Conservation (phyloP, 768 basidiomycete species). For the Boletales sp. region DNA sequence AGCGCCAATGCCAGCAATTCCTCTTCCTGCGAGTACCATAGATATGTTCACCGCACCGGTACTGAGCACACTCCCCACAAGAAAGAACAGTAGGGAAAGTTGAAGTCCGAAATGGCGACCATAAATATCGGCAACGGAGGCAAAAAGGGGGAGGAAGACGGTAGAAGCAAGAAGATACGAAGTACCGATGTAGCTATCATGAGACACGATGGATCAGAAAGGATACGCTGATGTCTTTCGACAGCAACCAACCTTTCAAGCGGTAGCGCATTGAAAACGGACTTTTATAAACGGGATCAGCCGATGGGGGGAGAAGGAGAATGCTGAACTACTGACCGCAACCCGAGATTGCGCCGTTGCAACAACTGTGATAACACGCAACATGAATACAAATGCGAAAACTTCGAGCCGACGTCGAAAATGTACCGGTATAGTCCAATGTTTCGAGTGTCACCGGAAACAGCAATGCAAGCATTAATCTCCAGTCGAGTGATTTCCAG, state of each 20-base stretch:
- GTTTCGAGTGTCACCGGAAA: conserved; percentile 43
- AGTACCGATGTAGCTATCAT: conserved; percentile 45
- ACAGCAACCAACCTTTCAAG: conserved; percentile 20
- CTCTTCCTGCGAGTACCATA: conserved; percentile 45
- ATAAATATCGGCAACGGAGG: conserved; percentile 46
- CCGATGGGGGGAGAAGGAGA: neutral
- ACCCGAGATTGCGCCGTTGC: conserved; percentile 52
- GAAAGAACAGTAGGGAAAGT: conserved; percentile 41
- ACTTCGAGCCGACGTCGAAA: neutral
- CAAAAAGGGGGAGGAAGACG: conserved; percentile 51
- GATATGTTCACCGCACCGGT: conserved; percentile 45
- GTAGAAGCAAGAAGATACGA: conserved; percentile 49
- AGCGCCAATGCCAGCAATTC: conserved; percentile 48
- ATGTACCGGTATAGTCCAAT: conserved; percentile 27
- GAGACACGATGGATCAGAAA: neutral
- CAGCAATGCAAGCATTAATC: conserved; percentile 32
- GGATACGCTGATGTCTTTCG: neutral
- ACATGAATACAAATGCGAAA: neutral
- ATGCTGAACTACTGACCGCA: conserved; percentile 33
- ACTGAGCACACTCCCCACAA: conserved; percentile 44
- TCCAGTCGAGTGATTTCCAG: conserved; percentile 28
- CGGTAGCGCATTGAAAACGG: conserved; percentile 26
- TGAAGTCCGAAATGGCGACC: conserved; percentile 49
- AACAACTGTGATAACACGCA: conserved; percentile 33
- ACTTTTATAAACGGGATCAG: conserved; percentile 12